These are phyloP conservation scores for Stellera chamaejasme DNA, from an alignment of 345 rosid genomes.

Conservation along the genomic window DNA sequence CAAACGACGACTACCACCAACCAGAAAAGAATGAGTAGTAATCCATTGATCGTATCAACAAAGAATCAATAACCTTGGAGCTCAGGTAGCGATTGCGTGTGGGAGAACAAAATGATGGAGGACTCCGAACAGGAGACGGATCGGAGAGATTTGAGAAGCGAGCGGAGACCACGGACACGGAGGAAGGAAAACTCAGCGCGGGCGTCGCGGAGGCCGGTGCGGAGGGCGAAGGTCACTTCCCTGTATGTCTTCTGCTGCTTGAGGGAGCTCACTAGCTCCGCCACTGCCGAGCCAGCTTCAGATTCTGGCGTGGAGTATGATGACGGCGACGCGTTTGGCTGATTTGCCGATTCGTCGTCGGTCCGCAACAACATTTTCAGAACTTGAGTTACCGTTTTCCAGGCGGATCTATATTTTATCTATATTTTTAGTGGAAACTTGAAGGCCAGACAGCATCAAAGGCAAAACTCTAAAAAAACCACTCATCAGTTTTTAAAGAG, in stretches of 20 bases:
- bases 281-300: constrained; percentile 32
- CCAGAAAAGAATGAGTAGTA: neutral
- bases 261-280: constrained; percentile 59
- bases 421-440: no score
- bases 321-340: constrained; percentile 4
- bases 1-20: neutral
- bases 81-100: constrained; percentile 65
- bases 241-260: constrained; percentile 57
- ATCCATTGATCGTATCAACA: no score
- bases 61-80: constrained; percentile 48
- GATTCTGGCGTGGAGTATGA: constrained; percentile 6
- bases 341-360: constrained; percentile 32
- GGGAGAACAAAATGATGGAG: constrained; percentile 57
- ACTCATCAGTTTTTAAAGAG: no score
- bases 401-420: no score
- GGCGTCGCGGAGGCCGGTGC: constrained; percentile 76
- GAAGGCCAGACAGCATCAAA: no score
- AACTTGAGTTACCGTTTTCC: no score
- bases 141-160: constrained; percentile 76
- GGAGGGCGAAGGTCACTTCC: constrained; percentile 88
- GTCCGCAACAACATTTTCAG: constrained; percentile 57
- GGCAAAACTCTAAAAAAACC: no score
- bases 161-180: constrained; percentile 80
- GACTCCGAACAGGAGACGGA: constrained; percentile 69
- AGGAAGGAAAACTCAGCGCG: constrained; percentile 93